Conservation (phyloP, 73 alveolate species). For the Paramecium biaurelia region DNA sequence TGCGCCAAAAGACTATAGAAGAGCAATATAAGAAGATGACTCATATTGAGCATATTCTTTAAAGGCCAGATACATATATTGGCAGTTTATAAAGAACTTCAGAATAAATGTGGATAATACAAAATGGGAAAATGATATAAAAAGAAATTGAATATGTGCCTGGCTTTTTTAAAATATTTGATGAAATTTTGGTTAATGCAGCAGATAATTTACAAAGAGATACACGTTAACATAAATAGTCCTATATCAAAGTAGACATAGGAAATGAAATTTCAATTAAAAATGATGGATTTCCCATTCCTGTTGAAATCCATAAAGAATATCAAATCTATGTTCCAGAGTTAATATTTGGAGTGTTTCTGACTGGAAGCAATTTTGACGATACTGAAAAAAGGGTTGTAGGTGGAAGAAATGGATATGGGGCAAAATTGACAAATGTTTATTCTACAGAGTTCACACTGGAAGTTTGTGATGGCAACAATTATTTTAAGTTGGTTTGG, state of each 20-base stretch:
- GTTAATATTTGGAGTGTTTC: constrained; percentile 93
- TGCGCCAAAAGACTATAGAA: constrained; percentile 74
- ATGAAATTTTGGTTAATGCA: constrained; percentile 99
- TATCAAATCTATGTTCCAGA: constrained; percentile 96
- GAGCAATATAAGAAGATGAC: constrained; percentile 91
- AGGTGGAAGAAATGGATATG: constrained; percentile 99
- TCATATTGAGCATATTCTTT: constrained; percentile 90
- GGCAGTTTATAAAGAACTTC: constrained; percentile 79
- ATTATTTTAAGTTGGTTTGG: constrained; percentile 67
- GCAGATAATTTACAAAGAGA: constrained; percentile 98
- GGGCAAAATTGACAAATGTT: constrained; percentile 99
- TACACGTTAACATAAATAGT: constrained; percentile 72
- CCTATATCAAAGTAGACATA: constrained; percentile 85
- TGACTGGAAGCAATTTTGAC: constrained; percentile 97
- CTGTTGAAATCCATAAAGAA: constrained; percentile 90
- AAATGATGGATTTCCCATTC: constrained; percentile 97
- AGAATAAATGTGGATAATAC: constrained; percentile 86
- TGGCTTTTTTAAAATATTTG: constrained; percentile 93
- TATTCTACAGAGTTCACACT: constrained; percentile 91
- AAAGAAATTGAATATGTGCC: constrained; percentile 93
- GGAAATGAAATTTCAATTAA: constrained; percentile 80
- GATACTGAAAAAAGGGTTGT: constrained; percentile 96
- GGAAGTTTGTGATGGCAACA: constrained; percentile 87
- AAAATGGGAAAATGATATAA: constrained; percentile 74
- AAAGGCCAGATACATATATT: constrained; percentile 98